phyloP scores from a whole-genome alignment of 306 rosid species.

The Inga oerstediana region DNA sequence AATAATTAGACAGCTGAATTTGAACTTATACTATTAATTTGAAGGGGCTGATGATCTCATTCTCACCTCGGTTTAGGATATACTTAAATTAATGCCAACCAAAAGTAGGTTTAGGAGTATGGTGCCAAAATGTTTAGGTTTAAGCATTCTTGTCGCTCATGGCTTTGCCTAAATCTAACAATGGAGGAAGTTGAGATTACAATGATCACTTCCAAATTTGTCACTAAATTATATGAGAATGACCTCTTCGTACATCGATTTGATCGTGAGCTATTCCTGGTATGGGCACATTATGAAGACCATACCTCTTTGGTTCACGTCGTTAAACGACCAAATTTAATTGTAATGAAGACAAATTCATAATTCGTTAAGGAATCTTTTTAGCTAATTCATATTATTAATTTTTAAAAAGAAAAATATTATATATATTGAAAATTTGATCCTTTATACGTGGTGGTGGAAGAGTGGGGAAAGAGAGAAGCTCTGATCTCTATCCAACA shows the following conservation, averaged over 20 bases:
- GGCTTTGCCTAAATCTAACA: conserved; percentile 9
- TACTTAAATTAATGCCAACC: conserved; percentile 24
- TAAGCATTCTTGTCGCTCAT: conserved; percentile 22
- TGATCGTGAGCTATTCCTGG: conserved; percentile 5
- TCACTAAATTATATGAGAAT: conserved; percentile 8
- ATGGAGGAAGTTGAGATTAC: conserved; percentile 35
- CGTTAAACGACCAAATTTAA: not conserved
- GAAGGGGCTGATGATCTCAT: conserved; percentile 5
- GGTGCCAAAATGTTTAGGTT: conserved; percentile 35
- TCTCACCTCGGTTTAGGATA: not conserved
- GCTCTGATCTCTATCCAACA: too few species aligned
- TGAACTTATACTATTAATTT: conserved; percentile 4
- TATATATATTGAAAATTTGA: not conserved
- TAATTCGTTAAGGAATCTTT: not conserved
- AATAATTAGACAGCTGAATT: conserved; percentile 11
- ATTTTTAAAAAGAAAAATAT: not conserved
- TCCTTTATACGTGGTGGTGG: too few species aligned
- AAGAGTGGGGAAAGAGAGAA: not conserved
- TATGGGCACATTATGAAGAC: conserved; percentile 17
- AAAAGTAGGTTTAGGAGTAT: conserved; percentile 17
- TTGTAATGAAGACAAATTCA: not conserved
- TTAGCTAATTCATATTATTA: not conserved
- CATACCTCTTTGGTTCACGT: conserved; percentile 21
- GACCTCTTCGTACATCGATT: conserved; percentile 33
- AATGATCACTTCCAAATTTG: conserved; percentile 23